A percentile compares a stretch with the other conserved stretches of the same genome.
Evolutionary conservation across 1,284 basidiomycete species (phyloP).

Genomic region (Singerocomus inundabilis): DNA sequence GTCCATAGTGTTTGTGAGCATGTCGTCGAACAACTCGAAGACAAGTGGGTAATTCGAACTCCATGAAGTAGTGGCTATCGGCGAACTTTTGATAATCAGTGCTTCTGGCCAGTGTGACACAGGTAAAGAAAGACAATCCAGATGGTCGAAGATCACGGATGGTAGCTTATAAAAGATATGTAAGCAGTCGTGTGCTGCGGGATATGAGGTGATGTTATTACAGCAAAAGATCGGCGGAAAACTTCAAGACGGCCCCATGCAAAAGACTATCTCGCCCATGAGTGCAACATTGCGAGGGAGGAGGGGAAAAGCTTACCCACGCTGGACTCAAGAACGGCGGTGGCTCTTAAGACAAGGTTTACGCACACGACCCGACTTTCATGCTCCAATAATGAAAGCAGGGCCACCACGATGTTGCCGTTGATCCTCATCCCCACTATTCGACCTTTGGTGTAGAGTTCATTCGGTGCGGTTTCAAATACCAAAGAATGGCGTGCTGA

Average conservation of each 20-base stretch:
- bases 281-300: not conserved
- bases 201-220: slow-evolving; percentile 2
- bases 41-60: slow-evolving; percentile 1
- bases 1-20: not conserved
- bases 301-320: slow-evolving; percentile 15
- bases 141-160: slow-evolving; percentile 12
- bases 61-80: slow-evolving; percentile 20
- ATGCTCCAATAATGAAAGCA: slow-evolving; percentile 1
- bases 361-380: slow-evolving; percentile 20
- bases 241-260: slow-evolving; percentile 13
- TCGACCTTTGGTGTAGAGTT: slow-evolving; percentile 17
- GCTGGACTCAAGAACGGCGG: slow-evolving; percentile 16
- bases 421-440: slow-evolving; percentile 21
- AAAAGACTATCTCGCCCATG: slow-evolving; percentile 8
- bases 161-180: slow-evolving; percentile 23
- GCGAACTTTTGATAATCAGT: slow-evolving; percentile 2
- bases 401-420: slow-evolving; percentile 16
- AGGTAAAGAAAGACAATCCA: not conserved
- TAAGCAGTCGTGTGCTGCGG: not conserved
- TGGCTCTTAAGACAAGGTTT: slow-evolving; percentile 16
- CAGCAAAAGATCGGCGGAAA: slow-evolving; percentile 16
- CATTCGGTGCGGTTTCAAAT: slow-evolving; percentile 21
- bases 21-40: slow-evolving; percentile 20
- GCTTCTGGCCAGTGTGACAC: slow-evolving; percentile 19
- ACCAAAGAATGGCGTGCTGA: slow-evolving; percentile 9